Base-by-base conservation (phyloP, 306 rosid genomes). In the Lathyrus aphaca region DNA sequence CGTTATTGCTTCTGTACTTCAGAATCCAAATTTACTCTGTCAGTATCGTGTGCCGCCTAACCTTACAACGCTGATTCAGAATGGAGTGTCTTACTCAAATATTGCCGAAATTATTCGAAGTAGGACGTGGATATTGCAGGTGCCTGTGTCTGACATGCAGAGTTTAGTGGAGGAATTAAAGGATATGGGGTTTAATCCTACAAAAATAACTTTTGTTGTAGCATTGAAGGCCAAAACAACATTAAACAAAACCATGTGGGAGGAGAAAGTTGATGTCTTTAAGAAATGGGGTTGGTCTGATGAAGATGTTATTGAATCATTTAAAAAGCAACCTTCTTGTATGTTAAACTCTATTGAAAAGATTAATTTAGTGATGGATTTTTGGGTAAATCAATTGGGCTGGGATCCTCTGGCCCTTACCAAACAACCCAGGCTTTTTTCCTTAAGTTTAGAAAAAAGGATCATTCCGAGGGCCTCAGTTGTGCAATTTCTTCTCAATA, bases 221-320 rank as follows among this genome's bases (percentile, higher is more conserved):
- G 59, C 32, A 10, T 4, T 21, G 15, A 10, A 2, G 1, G 59
- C 59, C 1, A 53, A 53, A 53, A 5, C 16, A 21, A 10, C 59
- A 0, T 8, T 11, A 21, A 10, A 1, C 8, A 53, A 53, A 53
- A 21, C 59, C 1, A 0, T 0, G 35, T 53, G 59, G 59, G 21
- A 53, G 1, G 69, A 57, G 5, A 88, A 83, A 61, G 68, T 81
- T 2, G 71, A 77, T 11, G 9, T 57, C 29, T 81, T 29, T 39
- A 81, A 67, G 74, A 75, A 56, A 11, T 88, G 87, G 88, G 94
- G 94, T 12, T 88, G 76, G 80, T 59, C 80, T 17, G 85, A 85
- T 16, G 77, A 83, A 5, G 10, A 2, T 15, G 1, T 56, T 76
- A 15, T 12, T 6, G 10, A 38, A 27, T 80, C 85, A 3, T 85